Conservation (phyloP, 2,329 filamentous ascomycete genomes). For the Neophaeococcomyces aloes region DNA sequence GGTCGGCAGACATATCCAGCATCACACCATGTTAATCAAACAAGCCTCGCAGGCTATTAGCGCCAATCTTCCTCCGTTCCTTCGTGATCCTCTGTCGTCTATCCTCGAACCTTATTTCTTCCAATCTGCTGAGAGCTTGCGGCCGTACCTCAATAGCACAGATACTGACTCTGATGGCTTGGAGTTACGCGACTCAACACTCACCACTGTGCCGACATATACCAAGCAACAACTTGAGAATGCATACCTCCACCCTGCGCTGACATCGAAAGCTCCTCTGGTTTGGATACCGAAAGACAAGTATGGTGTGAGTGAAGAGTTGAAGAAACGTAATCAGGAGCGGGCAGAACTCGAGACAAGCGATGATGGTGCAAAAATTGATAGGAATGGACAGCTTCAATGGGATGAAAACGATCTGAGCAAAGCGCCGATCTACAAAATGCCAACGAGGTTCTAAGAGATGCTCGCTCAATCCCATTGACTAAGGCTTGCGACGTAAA, state of each 20-base stretch:
- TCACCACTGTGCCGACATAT: slow-evolving; percentile 60
- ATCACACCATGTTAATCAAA: background rate
- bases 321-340: slow-evolving; percentile 67
- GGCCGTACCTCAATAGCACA: slow-evolving; percentile 16
- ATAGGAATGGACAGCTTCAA: slow-evolving; percentile 55
- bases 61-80: slow-evolving; percentile 32
- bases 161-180: slow-evolving; percentile 33
- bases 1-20: background rate
- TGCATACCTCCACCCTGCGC: slow-evolving; percentile 64
- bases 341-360: slow-evolving; percentile 61
- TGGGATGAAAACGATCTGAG: slow-evolving; percentile 45
- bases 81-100: slow-evolving; percentile 60
- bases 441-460: slow-evolving; percentile 16
- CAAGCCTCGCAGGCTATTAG: slow-evolving; percentile 8
- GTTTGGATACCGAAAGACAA: slow-evolving; percentile 74
- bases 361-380: slow-evolving; percentile 60
- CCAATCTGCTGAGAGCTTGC: slow-evolving; percentile 15
- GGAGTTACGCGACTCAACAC: slow-evolving; percentile 30
- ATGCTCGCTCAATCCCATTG: too few species aligned
- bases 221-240: slow-evolving; percentile 49
- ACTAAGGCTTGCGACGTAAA: too few species aligned
- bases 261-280: slow-evolving; percentile 52
- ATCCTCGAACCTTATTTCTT: slow-evolving; percentile 41
- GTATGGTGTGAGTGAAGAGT: slow-evolving; percentile 63
- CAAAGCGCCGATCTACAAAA: slow-evolving; percentile 21